These are phyloP conservation scores for Borovskyia barvae DNA, from an alignment of 208 protist genomes.

Conservation along the genomic window DNA sequence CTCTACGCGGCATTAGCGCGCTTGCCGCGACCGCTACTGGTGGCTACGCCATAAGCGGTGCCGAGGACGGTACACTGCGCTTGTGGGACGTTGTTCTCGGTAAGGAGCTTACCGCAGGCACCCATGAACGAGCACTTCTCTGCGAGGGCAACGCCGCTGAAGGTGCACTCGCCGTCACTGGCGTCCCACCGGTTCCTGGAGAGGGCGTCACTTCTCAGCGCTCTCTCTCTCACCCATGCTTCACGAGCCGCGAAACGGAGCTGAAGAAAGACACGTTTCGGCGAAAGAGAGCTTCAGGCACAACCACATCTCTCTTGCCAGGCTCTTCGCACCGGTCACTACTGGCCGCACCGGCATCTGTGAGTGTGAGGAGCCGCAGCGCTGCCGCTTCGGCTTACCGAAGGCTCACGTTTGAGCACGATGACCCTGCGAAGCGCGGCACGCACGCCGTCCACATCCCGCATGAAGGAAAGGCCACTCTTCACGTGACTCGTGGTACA, in stretches of 20 bases:
- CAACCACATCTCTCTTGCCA: too few relatives aligned
- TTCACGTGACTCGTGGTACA: neutral
- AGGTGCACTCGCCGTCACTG: too few relatives aligned
- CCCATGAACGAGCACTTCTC: slow-evolving; percentile 26
- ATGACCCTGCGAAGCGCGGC: neutral
- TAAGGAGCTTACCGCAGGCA: slow-evolving; percentile 31
- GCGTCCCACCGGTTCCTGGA: too few relatives aligned
- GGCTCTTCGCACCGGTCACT: too few relatives aligned
- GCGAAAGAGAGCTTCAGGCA: too few relatives aligned
- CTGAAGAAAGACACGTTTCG: too few relatives aligned
- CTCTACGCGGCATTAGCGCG: slow-evolving; percentile 35
- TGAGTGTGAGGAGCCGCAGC: neutral
- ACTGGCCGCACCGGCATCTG: neutral
- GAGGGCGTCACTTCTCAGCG: too few relatives aligned
- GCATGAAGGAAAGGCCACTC: neutral
- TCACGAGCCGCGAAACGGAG: too few relatives aligned
- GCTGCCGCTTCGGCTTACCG: neutral
- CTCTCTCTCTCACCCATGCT: too few relatives aligned
- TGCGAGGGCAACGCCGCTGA: too few relatives aligned
- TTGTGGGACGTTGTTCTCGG: slow-evolving; percentile 61
- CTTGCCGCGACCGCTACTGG: slow-evolving; percentile 42
- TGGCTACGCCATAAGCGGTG: slow-evolving; percentile 61
- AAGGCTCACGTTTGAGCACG: neutral
- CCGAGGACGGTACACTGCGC: slow-evolving; percentile 61
- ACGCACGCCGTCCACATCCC: neutral